Evolutionary conservation across 164 flowering plant species (phyloP), one percentile per base, ranked within the genome.

Genomic region (Tetrastigma voinierianum): DNA sequence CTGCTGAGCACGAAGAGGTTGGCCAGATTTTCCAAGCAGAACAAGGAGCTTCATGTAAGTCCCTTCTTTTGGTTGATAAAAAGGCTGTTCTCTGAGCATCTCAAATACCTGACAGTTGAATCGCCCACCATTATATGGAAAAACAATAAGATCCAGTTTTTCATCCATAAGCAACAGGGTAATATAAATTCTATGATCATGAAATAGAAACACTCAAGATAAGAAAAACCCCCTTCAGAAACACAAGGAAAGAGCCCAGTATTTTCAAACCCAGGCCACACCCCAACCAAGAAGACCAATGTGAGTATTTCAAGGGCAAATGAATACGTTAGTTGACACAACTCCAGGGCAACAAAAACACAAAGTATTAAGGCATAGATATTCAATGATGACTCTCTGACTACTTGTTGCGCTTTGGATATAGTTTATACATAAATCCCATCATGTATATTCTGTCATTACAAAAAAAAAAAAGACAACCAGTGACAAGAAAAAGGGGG

Each of bases 1-100:
- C 47, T 86, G 74, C n/a, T n/a, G 86, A 10, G 97, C 99, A 63
- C 76, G 90, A 2, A 80, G 64, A 5, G 99, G 93, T 77, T 92
- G 97, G 9, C 94, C 88, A 12, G 78, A 83, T 76, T 67, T 84
- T 23, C 97, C 97, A 17, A 95, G 96, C 49, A 95, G 85, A 62
- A 90, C 93, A 10, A 95, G 73, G 20, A 95, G 94, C 76, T 88
- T 95, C 90, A 95, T n/a, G n/a, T 95, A 95, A 52, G 97, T 90
- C 51, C 93, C 93, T 82, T 88, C 86, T 70, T 82, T 92, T 7
- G 96, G 96, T 18, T 88, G 82, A 74, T 95, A 95, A 77, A 90
- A 95, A 0, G n/a, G n/a, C 58, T 95, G 99, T 60, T 87, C 85
- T 60, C 70, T 84, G 16, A 95, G 89, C 93, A 90, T 90, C 63